Evolutionary conservation across 495 filamentous ascomycete genomes (phyloP).

Genomic region (Aspergillus indologenus): DNA sequence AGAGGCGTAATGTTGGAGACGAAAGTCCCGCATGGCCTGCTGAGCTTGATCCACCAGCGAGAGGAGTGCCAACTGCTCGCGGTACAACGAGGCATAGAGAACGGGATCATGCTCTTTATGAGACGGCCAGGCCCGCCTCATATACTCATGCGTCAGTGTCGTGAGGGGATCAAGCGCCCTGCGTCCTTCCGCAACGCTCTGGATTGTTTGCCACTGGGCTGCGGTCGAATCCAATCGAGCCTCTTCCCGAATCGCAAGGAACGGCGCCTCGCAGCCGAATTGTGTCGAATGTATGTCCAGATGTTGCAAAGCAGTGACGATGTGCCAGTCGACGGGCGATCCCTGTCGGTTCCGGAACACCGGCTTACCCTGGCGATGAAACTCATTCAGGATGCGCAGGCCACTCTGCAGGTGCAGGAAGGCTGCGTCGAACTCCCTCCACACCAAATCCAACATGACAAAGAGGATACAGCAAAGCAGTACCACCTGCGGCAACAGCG

Average conservation of each 20-base stretch:
- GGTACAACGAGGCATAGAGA: neutral
- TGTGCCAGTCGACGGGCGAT: neutral
- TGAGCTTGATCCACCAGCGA: neutral
- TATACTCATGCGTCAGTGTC: neutral
- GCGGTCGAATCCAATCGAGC: neutral
- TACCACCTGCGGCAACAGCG: neutral
- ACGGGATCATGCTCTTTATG: neutral
- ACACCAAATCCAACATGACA: neutral
- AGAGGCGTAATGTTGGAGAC: neutral
- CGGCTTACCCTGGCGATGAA: neutral
- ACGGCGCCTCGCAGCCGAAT: neutral
- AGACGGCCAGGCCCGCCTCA: neutral
- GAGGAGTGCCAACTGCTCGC: neutral
- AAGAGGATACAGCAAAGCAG: neutral
- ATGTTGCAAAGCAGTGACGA: constrained; percentile 1
- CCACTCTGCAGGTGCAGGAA: neutral
- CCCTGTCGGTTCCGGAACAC: neutral
- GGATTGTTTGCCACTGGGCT: neutral
- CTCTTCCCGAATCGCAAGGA: neutral
- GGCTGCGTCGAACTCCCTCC: neutral
- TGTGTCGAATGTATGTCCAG: constrained; percentile 3
- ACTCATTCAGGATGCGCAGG: neutral
- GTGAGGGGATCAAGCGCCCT: neutral
- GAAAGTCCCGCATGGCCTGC: neutral
- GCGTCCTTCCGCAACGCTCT: neutral